Conservation (phyloP, 2,329 filamentous ascomycete species). For the Eutypa lata region DNA sequence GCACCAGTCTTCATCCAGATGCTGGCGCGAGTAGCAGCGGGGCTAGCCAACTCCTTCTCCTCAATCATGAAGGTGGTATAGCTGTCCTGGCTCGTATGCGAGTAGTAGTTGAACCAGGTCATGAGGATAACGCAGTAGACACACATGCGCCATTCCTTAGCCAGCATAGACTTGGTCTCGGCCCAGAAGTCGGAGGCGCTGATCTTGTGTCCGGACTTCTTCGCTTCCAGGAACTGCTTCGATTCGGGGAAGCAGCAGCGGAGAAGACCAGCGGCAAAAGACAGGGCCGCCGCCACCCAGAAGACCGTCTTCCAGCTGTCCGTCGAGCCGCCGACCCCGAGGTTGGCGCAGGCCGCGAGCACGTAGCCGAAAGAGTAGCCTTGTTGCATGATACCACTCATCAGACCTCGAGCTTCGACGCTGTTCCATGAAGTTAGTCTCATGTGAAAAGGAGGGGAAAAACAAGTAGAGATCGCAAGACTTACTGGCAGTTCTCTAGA, state of each 20-base stretch:
- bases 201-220: constrained; percentile 53
- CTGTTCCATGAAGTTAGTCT: constrained; percentile 27
- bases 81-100: constrained; percentile 75
- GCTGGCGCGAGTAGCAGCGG: constrained; percentile 66
- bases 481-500: constrained; percentile 67
- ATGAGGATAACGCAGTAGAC: constrained; percentile 76
- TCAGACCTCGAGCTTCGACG: constrained; percentile 68
- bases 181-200: constrained; percentile 59
- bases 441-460: neutral
- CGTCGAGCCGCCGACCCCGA: constrained; percentile 63
- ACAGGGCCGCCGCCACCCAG: constrained; percentile 67
- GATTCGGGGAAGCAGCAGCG: constrained; percentile 71
- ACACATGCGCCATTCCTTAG: constrained; percentile 71
- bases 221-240: constrained; percentile 70
- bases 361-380: constrained; percentile 81
- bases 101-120: constrained; percentile 74
- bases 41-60: constrained; percentile 66
- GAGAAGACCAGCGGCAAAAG: constrained; percentile 65
- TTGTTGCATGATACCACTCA: constrained; percentile 80
- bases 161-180: constrained; percentile 66
- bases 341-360: constrained; percentile 70
- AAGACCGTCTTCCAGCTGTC: constrained; percentile 74
- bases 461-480: constrained; percentile 12
- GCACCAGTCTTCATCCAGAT: constrained; percentile 80
- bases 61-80: constrained; percentile 79